Evolutionary conservation across 495 filamentous ascomycete species (phyloP).

Genomic region (Ascodesmis nigricans): DNA sequence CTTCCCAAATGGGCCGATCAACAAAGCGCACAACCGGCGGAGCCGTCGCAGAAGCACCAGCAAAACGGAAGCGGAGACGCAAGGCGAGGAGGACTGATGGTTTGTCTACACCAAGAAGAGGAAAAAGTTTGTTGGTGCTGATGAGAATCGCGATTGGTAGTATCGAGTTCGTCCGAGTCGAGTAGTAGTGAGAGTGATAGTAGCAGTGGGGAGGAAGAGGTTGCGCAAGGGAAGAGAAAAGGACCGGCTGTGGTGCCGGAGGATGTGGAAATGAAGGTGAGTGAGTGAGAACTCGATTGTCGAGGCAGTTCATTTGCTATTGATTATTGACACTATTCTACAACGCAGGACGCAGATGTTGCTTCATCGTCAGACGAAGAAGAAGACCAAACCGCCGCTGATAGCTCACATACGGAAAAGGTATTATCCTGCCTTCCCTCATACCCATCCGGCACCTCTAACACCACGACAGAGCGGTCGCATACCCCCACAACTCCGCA

Average conservation of each 20-base stretch:
- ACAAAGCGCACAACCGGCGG: slow-evolving; percentile 13
- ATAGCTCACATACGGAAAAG: slow-evolving; percentile 3
- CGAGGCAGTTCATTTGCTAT: background rate
- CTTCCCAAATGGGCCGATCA: slow-evolving; percentile 7
- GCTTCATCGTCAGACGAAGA: background rate
- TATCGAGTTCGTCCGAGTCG: slow-evolving; percentile 4
- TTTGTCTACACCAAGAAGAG: slow-evolving; percentile 1
- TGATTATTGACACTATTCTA: slow-evolving; percentile 3
- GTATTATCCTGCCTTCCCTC: background rate
- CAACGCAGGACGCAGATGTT: slow-evolving; percentile 3
- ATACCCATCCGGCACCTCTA: slow-evolving; percentile 2
- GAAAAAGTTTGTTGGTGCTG: background rate
- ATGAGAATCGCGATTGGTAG: background rate
- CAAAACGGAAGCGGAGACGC: slow-evolving; percentile 18
- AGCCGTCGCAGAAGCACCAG: slow-evolving; percentile 4
- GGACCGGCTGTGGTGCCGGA: background rate
- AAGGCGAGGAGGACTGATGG: slow-evolving; percentile 19
- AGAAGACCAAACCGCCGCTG: slow-evolving; percentile 4
- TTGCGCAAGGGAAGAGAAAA: slow-evolving; percentile 1
- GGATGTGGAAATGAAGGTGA: slow-evolving; percentile 8
- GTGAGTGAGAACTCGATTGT: background rate
- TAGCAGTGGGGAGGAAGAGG: slow-evolving; percentile 9
- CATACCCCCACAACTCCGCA: slow-evolving; percentile 13
- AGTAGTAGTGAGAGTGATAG: slow-evolving; percentile 14
- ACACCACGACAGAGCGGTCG: slow-evolving; percentile 12